phyloP scores from a whole-genome alignment of 73 alveolate genomes.

The Diophrys appendiculata region DNA sequence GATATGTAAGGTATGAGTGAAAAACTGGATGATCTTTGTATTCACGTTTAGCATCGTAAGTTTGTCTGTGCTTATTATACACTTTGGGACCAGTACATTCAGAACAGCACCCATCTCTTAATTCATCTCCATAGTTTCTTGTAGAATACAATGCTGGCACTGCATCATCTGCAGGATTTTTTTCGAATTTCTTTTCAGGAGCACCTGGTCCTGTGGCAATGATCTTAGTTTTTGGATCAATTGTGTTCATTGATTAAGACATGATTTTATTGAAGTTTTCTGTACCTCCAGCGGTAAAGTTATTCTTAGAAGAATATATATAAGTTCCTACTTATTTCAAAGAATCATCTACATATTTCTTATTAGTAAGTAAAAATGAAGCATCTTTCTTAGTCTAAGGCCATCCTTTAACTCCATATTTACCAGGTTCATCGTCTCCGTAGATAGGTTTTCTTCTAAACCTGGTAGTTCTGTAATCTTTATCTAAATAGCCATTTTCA shows the following conservation, averaged over 20 bases:
- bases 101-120: background rate
- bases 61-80: constrained; percentile 8
- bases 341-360: constrained; percentile 1
- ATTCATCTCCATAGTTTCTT: constrained; percentile 24
- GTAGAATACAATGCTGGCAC: constrained; percentile 15
- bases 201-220: constrained; percentile 16
- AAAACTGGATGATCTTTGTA: constrained; percentile 34
- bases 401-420: constrained; percentile 4
- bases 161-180: constrained; percentile 3
- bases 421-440: background rate
- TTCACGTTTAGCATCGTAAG: background rate
- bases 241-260: background rate
- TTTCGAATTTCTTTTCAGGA: background rate
- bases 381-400: background rate
- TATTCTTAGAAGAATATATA: constrained; percentile 8
- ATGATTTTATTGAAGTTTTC: background rate
- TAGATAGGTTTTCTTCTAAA: background rate
- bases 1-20: constrained; percentile 11
- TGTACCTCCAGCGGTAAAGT: constrained; percentile 29
- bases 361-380: background rate
- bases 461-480: constrained; percentile 10
- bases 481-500: background rate
- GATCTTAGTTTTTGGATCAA: background rate
- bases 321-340: constrained; percentile 14
- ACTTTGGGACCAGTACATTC: background rate